Base-by-base conservation (phyloP, 495 filamentous ascomycete genomes). In the Glarea lozoyensis region DNA sequence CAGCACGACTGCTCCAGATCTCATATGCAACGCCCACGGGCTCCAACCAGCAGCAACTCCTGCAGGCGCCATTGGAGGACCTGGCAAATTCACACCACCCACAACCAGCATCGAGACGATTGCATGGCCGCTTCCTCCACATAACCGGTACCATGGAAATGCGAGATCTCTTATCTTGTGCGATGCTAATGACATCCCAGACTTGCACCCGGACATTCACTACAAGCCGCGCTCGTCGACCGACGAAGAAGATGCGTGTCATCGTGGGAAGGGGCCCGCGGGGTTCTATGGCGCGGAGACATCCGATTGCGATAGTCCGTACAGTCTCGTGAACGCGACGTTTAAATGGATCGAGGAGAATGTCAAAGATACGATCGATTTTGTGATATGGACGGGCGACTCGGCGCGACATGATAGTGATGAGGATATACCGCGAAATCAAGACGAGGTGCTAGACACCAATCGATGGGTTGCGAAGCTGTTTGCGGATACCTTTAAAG, bases 361-460 rank as follows among this genome's bases (percentile, higher is more conserved):
- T 51, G 54, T 99, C 25, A 84, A 77, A 56, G 86, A 86, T 63
- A 59, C 78, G 10, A 73, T 99, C 40, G 92, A 99, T 62, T 99
- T 99, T 57, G 82, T 97, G 29, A 68, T 99, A 39, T 99, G 93
- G 93, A 97, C 93, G 0, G 92, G 92, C 42, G 92, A 99, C 60
- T 94, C 86, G 16, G 90, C 87, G 22, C 78, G 93, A 46, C 92
- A 98, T 60, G 92, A 96, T 60, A 94, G 82, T 62, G 92, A 98
- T 55, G 88, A 89, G 57, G 59, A 74, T 29, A 75, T 84, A 13
- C 92, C 92, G 13, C 82, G 92, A 37, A 82, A 68, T 13, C 64
- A 75, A 29, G 62, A 70, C 10, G 82, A 97, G 58, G 79, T 99
- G 11, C 57, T 89, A 2, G 60, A 75, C 29, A 69, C 84, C 42